A percentile compares a stretch with the other conserved stretches of the same genome.
phyloP scores from a whole-genome alignment of 1,284 basidiomycete genomes.

The Pholiota adiposa region DNA sequence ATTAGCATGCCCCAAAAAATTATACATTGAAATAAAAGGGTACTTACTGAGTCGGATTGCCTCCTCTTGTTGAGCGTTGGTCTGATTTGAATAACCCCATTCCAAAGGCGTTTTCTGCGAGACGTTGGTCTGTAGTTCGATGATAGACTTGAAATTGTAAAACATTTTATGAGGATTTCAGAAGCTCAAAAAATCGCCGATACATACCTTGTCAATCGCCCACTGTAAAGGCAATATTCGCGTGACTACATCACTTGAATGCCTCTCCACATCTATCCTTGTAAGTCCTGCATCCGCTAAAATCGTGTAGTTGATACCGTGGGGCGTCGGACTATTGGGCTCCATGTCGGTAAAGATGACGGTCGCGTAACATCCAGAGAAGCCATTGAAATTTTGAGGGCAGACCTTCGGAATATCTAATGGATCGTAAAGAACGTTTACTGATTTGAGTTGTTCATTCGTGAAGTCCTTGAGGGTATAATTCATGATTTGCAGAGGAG shows the following conservation, averaged over 20 bases:
- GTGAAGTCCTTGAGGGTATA: slow-evolving; percentile 31
- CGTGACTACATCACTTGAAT: slow-evolving; percentile 71
- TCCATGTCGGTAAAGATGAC: slow-evolving; percentile 70
- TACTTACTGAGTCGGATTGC: slow-evolving; percentile 32
- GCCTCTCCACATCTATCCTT: slow-evolving; percentile 66
- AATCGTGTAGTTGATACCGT: slow-evolving; percentile 69
- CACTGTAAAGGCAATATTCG: slow-evolving; percentile 77
- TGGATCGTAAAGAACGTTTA: not conserved
- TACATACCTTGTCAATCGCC: slow-evolving; percentile 71
- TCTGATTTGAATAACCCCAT: slow-evolving; percentile 74
- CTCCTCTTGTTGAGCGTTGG: slow-evolving; percentile 63
- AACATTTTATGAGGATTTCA: not conserved
- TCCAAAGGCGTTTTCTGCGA: slow-evolving; percentile 54
- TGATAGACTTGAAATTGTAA: slow-evolving; percentile 28
- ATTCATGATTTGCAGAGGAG: slow-evolving; percentile 5
- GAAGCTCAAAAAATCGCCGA: not conserved
- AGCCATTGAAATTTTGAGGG: slow-evolving; percentile 61
- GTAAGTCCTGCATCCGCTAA: slow-evolving; percentile 67
- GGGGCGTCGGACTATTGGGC: slow-evolving; percentile 30
- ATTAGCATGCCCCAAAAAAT: not conserved
- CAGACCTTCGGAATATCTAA: not conserved
- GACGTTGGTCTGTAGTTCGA: slow-evolving; percentile 49
- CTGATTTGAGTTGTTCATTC: slow-evolving; percentile 38
- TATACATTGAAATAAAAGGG: not conserved
- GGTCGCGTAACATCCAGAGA: slow-evolving; percentile 74